phyloP scores from a whole-genome alignment of 768 basidiomycete species.

The Auricularia auricula-judae region DNA sequence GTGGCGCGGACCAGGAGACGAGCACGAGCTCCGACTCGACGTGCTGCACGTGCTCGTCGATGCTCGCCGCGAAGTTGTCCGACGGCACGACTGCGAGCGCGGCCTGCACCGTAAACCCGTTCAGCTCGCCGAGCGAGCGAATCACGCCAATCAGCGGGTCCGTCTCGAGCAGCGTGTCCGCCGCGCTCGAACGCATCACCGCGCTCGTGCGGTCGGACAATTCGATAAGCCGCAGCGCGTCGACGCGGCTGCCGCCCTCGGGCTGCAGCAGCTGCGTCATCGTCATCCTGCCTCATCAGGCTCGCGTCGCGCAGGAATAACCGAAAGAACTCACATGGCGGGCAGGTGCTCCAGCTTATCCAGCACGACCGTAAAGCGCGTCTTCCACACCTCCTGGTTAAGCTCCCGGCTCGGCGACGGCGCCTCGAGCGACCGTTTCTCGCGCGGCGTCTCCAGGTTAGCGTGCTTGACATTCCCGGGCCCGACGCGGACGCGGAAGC shows the following conservation, averaged over 20 bases:
- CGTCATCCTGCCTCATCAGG: conserved; percentile 42
- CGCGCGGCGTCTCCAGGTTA: conserved; percentile 31
- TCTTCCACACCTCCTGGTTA: conserved; percentile 24
- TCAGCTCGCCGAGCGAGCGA: conserved; percentile 64
- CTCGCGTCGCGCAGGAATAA: not conserved
- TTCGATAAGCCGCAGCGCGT: conserved; percentile 82
- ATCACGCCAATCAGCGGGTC: conserved; percentile 68
- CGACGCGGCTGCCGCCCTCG: conserved; percentile 14
- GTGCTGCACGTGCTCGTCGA: conserved; percentile 53
- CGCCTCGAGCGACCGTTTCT: conserved; percentile 5
- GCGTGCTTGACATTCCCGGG: conserved; percentile 37
- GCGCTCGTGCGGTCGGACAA: conserved; percentile 55
- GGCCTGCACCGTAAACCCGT: conserved; percentile 31
- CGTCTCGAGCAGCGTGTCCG: conserved; percentile 55
- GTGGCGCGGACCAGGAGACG: conserved; percentile 64
- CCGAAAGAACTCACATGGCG: conserved; percentile 29
- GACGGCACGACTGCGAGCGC: conserved; percentile 26
- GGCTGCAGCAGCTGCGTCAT: conserved; percentile 71
- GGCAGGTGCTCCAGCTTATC: conserved; percentile 86
- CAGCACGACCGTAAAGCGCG: conserved; percentile 72
- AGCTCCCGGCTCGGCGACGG: conserved; percentile 1
- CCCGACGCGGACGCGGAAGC: conserved; percentile 39
- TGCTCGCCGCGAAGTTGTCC: conserved; percentile 36
- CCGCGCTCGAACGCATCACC: conserved; percentile 50
- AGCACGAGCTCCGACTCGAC: conserved; percentile 63